Conservation (phyloP, 75 land plant species). For the Cupressus sempervirens region DNA sequence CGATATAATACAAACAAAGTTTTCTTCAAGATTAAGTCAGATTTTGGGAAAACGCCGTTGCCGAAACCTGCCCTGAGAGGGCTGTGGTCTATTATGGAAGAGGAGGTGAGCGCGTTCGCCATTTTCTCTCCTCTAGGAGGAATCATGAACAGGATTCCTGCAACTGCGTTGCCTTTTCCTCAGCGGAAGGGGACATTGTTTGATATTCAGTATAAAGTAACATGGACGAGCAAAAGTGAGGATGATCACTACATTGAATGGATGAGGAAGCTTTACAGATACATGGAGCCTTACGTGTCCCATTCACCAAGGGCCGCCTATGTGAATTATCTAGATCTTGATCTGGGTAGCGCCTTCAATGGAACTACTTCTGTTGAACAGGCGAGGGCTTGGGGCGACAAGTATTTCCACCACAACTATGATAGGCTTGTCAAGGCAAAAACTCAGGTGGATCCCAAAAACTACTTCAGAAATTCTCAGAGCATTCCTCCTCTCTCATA, state of each 20-base stretch:
- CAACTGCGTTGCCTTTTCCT: slow-evolving; percentile 17
- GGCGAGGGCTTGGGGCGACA: too few species aligned
- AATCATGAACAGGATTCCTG: not conserved
- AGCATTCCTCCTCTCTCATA: too few species aligned
- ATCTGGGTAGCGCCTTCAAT: too few species aligned
- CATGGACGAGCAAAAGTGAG: not conserved
- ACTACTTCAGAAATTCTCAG: too few species aligned
- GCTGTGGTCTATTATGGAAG: not conserved
- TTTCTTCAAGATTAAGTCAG: slow-evolving; percentile 15
- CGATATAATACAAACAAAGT: not conserved
- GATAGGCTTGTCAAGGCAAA: too few species aligned
- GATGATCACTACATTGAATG: not conserved
- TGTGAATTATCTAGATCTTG: too few species aligned
- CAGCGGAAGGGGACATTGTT: slow-evolving; percentile 13
- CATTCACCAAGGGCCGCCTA: too few species aligned
- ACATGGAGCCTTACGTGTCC: too few species aligned
- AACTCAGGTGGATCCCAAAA: too few species aligned
- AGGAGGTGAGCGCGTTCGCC: not conserved
- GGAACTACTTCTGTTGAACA: too few species aligned
- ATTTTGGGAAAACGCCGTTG: not conserved
- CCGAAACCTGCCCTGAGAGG: not conserved
- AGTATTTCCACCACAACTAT: too few species aligned
- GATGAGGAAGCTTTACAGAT: too few species aligned
- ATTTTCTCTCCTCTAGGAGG: slow-evolving; percentile 12
- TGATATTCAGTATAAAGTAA: slow-evolving; percentile 17